These are phyloP conservation scores for Rhodofomes roseus DNA, from an alignment of 1,284 basidiomycete species.

Conservation along the genomic window DNA sequence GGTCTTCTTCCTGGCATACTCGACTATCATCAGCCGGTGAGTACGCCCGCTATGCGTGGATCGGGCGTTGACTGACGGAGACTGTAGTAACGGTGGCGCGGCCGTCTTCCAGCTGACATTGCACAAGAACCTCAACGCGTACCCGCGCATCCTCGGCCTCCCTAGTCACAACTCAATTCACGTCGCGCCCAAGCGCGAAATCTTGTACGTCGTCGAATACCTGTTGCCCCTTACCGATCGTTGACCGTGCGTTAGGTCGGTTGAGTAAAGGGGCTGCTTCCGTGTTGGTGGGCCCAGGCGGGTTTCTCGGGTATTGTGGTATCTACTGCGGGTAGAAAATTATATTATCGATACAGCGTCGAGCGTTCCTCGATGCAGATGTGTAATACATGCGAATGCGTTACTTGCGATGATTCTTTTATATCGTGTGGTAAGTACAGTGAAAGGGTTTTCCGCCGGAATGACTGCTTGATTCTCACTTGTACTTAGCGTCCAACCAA, in stretches of 20 bases:
- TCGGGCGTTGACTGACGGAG: constrained; percentile 8
- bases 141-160: constrained; percentile 82
- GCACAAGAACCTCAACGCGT: constrained; percentile 97
- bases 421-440: no score
- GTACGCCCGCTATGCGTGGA: constrained; percentile 17
- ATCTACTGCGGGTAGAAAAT: neutral
- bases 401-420: no score
- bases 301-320: neutral
- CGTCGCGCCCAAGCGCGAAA: constrained; percentile 47
- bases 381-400: no score
- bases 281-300: neutral
- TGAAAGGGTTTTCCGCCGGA: no score
- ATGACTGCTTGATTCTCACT: no score
- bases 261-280: neutral
- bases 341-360: neutral
- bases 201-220: constrained; percentile 36
- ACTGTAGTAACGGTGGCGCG: constrained; percentile 73
- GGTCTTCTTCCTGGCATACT: constrained; percentile 88
- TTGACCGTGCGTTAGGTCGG: neutral
- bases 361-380: neutral
- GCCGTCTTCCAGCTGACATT: constrained; percentile 95
- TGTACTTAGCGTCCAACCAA: no score
- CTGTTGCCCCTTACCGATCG: neutral
- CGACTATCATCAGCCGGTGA: constrained; percentile 65
- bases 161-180: constrained; percentile 74